Base-by-base conservation (phyloP, 192 early-diverging fungal species). In the Obelidium mucronatum region DNA sequence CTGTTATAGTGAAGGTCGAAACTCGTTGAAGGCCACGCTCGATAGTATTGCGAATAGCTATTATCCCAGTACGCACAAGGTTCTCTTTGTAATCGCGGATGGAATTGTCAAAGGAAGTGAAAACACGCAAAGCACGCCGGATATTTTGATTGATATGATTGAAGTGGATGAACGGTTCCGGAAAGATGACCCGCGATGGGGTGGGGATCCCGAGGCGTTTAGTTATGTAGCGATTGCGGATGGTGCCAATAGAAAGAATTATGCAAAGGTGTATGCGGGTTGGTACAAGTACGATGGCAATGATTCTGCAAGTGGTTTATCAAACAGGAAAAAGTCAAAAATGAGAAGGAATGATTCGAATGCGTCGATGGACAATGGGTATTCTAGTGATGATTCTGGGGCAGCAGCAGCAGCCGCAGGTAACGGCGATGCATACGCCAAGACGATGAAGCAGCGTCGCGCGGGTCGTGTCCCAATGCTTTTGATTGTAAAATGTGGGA, bases 41-140 rank as follows among this genome's bases (percentile, higher is more conserved):
- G 94, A 97, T 75, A 95, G 93, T 33, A 87, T 98, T 34, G 93
- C 94, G 13, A 80, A 78, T 4, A 95, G 93, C n/a, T 87, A 91
- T 59, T 98, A 95, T 80, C 89, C 91, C 48, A 92, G 95, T 77
- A 87, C 90, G 34, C 92, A 92, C 76, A 98, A 97, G 85, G 83
- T 98, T 33, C 82, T 98, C 53, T 90, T 98, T 61, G 91, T 97
- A 22, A 88, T 98, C 62, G 91, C 92, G 24, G 97, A 98, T 80
- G 97, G 97, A 39, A 66, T 87, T 15, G 81, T 87, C 55, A 78
- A 52, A 22, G 86, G 97, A 40, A 82, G 79, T 33, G 97, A 95
- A 37, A 94, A 98, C 77, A 79, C 83, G 35, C 83, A 86, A 76
- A 90, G 90, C 11, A 98, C 96, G 4, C 95, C 95, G 0, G 93